Evolutionary conservation across 345 rosid species (phyloP).

Genomic region (Citropsis articulata): DNA sequence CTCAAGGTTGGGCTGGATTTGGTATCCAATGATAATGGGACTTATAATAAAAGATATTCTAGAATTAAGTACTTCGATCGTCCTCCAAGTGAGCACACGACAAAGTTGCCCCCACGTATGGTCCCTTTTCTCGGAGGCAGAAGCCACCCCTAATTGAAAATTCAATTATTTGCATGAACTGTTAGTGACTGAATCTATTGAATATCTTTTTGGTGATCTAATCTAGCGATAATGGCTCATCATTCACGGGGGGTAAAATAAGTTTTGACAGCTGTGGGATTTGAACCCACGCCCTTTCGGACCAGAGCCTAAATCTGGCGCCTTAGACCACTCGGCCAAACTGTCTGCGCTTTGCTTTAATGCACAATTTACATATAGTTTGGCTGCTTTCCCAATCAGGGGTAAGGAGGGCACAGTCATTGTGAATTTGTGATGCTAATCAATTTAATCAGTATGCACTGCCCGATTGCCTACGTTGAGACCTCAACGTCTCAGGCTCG

Average conservation of each 20-base stretch:
- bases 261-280: slow-evolving; percentile 27
- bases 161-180: background rate
- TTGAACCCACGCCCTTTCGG: slow-evolving; percentile 81
- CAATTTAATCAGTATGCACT: no score
- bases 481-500: background rate
- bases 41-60: background rate
- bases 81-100: background rate
- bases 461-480: background rate
- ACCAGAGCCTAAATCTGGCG: slow-evolving; percentile 99
- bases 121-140: background rate
- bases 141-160: background rate
- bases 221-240: no score
- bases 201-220: background rate
- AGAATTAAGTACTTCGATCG: background rate
- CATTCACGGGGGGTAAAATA: no score
- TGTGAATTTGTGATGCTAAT: no score
- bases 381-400: no score
- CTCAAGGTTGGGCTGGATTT: slow-evolving; percentile 1
- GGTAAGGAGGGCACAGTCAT: fast-evolving
- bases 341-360: slow-evolving; percentile 30
- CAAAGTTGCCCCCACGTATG: background rate
- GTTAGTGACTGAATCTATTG: background rate
- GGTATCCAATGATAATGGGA: slow-evolving; percentile 4
- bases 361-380: fast-evolving
- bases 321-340: slow-evolving; percentile 99